Conservation (phyloP, 257 asterid species). For the Petrea volubilis region DNA sequence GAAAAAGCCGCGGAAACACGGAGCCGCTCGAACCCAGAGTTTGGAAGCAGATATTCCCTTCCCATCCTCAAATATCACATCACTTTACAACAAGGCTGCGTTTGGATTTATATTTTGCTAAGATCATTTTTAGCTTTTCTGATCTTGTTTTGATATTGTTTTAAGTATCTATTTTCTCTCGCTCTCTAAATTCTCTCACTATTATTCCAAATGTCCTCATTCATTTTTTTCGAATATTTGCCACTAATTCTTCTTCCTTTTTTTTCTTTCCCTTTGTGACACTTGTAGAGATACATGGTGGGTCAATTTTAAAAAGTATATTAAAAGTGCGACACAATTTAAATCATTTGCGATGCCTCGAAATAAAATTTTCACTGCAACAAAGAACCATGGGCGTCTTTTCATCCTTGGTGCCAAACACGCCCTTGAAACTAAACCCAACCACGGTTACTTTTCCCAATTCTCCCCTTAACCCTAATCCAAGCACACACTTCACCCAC, state of each 20-base stretch:
- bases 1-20: slow-evolving; percentile 60
- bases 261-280: no score
- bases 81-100: slow-evolving; percentile 20
- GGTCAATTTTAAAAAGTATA: no score
- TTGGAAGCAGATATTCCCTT: slow-evolving; percentile 46
- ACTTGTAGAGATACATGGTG: no score
- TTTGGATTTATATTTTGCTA: slow-evolving; percentile 22
- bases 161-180: no score
- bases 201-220: no score
- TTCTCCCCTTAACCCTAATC: slow-evolving; percentile 9
- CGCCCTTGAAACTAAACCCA: slow-evolving; percentile 29
- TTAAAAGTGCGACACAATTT: no score
- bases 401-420: slow-evolving; percentile 26
- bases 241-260: no score
- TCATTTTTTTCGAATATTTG: no score
- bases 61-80: slow-evolving; percentile 33
- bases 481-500: slow-evolving; percentile 22
- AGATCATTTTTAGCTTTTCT: neutral
- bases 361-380: no score
- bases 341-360: no score
- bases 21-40: slow-evolving; percentile 68
- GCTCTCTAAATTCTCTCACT: no score
- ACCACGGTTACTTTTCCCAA: slow-evolving; percentile 39
- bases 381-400: neutral
- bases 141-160: no score